Evolutionary conservation across 2,329 filamentous ascomycete genomes (phyloP), one percentile per base, ranked within the genome.

Genomic region (Penicillium aurantiogriseum): DNA sequence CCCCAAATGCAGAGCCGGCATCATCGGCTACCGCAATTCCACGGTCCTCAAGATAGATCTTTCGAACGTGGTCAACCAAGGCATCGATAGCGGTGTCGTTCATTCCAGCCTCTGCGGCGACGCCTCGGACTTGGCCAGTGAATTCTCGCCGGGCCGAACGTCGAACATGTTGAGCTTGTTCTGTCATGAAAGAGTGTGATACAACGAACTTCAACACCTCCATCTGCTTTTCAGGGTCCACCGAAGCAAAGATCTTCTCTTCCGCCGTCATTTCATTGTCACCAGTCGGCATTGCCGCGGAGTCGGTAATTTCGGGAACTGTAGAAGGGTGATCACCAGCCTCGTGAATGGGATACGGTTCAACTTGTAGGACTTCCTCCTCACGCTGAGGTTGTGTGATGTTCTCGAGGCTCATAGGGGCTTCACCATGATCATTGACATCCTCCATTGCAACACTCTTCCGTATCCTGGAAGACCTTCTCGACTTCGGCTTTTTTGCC

Each of bases 41-140:
- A 21, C 59, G 54, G 3, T 53, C 21, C 2, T 65, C 60, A 2
- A 71, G 59, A 51, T 68, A 72, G 3, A 54, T 58, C 25, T 48
- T 60, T 43, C 63, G 66, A n/a, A 70, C 60, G 38, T 67, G 65
- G 17, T 54, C 54, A 2, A 67, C 45, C 21, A 72, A 54, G 11
- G 49, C 31, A 38, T 56, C 50, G 4, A 66, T 38, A 2, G 40
- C 36, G 2, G n/a, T 25, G 19, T 59, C 40, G 25, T 64, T 31
- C 48, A 70, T 61, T 5, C 67, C 67, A 19, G 51, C 40, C 1
- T 51, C 38, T 2, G 21, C 8, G 9, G 67, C 66, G 40, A 64
- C 47, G 2, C 38, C 36, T 9, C 58, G 58, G 5, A 72, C n/a
- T 19, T 69, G 61, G 0, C 19, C 19, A 6, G 59, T 47, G 15